phyloP scores from a whole-genome alignment of 192 early-diverging fungal genomes.

The Funneliformis geosporum region DNA sequence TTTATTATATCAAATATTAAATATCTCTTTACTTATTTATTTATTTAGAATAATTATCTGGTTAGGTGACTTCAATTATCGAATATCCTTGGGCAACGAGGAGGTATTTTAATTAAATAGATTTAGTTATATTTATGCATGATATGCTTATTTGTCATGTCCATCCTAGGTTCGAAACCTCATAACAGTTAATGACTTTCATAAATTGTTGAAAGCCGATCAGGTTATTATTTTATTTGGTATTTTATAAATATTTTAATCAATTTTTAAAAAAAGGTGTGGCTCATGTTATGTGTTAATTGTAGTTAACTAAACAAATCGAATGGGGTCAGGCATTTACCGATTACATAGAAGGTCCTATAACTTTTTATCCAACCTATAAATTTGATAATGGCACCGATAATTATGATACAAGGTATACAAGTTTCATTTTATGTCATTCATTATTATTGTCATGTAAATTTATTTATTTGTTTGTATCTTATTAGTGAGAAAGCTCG shows the following conservation, averaged over 20 bases:
- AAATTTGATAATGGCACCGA: conserved; percentile 76
- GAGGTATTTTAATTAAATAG: conserved; percentile 45
- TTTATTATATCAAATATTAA: neutral
- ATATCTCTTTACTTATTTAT: neutral
- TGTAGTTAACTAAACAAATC: conserved; percentile 57
- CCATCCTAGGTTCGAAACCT: conserved; percentile 44
- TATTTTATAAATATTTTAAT: conserved; percentile 3
- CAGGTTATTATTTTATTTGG: conserved; percentile 46
- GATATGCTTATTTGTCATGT: neutral
- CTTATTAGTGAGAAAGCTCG: conserved; percentile 60
- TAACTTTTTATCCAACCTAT: conserved; percentile 78
- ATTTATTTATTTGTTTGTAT: conserved; percentile 11
- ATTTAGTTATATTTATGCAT: neutral
- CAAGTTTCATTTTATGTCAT: neutral
- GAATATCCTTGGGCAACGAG: conserved; percentile 75
- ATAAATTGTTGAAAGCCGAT: conserved; percentile 56
- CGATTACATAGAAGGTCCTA: conserved; percentile 75
- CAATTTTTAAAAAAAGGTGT: conserved; percentile 25
- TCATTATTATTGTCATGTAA: neutral
- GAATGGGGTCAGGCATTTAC: conserved; percentile 63
- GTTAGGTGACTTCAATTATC: conserved; percentile 96
- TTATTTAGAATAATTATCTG: conserved; percentile 63
- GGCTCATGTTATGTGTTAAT: conserved; percentile 30
- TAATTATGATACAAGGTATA: conserved; percentile 69
- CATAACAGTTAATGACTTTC: conserved; percentile 46